A percentile compares a stretch with the other conserved stretches of the same genome.
Conservation (phyloP, 1,284 basidiomycete species). For the Thecaphora thlaspeos region DNA sequence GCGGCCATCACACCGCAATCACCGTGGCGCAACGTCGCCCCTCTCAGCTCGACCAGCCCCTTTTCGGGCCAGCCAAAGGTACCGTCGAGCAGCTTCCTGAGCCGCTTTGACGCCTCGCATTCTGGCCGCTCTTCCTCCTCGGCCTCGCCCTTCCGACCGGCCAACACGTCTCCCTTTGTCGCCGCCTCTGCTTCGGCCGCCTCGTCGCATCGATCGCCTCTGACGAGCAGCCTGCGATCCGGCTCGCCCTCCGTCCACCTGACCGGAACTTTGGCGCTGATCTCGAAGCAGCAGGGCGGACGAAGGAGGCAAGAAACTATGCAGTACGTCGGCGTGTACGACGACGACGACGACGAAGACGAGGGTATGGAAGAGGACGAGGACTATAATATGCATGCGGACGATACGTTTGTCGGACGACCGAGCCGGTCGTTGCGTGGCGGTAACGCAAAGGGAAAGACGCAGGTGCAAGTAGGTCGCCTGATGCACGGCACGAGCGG, state of each 20-base stretch:
- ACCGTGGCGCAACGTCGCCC: conserved; percentile 32
- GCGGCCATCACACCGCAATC: conserved; percentile 4
- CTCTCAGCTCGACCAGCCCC: conserved; percentile 30
- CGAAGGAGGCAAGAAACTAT: conserved; percentile 10
- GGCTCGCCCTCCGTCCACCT: conserved; percentile 18
- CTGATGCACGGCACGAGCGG: conserved; percentile 24
- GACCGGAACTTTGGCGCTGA: conserved; percentile 19
- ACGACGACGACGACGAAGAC: conserved; percentile 6
- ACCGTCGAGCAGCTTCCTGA: not conserved
- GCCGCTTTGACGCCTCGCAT: not conserved
- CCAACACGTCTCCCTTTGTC: conserved; percentile 21
- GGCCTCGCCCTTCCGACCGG: conserved; percentile 21
- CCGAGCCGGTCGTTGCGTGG: not conserved
- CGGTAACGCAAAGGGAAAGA: not conserved
- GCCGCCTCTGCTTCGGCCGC: conserved; percentile 1
- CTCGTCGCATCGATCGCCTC: conserved; percentile 10
- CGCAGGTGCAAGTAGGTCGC: conserved; percentile 19
- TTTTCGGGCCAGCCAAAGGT: conserved; percentile 38
- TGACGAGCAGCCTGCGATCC: not conserved
- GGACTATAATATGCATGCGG: conserved; percentile 1
- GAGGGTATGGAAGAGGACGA: conserved; percentile 2
- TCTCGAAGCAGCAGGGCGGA: conserved; percentile 29
- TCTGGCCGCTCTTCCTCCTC: conserved; percentile 8
- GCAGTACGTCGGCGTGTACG: conserved; percentile 10
- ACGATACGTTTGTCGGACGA: conserved; percentile 27